Evolutionary conservation across 805 yeast species (phyloP).

Genomic region (Vanderwaltozyma polyspora): DNA sequence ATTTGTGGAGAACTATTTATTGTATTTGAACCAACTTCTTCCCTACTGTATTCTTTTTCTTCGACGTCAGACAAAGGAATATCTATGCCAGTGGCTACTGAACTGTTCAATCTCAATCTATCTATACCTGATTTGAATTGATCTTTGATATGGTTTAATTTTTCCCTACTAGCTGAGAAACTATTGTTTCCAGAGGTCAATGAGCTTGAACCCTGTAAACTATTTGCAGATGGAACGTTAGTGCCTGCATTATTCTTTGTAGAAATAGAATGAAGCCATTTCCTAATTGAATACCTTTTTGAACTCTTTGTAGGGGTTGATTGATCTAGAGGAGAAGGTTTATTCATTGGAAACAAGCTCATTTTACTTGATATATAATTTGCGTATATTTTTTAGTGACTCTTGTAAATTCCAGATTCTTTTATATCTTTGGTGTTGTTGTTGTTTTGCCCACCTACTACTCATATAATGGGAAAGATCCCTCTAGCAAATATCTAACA

Average conservation of each 20-base stretch:
- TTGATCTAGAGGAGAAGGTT: neutral
- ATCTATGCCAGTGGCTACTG: neutral
- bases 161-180: neutral
- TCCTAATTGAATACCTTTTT: neutral
- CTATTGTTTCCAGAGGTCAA: neutral
- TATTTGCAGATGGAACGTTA: neutral
- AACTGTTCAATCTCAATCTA: neutral
- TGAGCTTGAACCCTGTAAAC: neutral
- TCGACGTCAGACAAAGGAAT: neutral
- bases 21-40: too few relatives aligned
- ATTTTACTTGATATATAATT: neutral
- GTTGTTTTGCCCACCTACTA: too few relatives aligned
- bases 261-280: constrained; percentile 2
- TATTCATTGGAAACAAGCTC: neutral
- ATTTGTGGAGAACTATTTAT: too few relatives aligned
- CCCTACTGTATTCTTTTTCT: neutral
- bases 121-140: neutral
- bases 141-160: neutral
- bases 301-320: neutral
- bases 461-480: too few relatives aligned
- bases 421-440: too few relatives aligned
- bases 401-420: neutral
- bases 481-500: neutral
- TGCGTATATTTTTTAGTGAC: neutral
- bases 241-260: too few relatives aligned